A percentile compares a stretch with the other conserved stretches of the same genome.
These are phyloP conservation scores for Aspergillus sojae DNA, from an alignment of 2,329 filamentous ascomycete genomes.

Conservation along the genomic window DNA sequence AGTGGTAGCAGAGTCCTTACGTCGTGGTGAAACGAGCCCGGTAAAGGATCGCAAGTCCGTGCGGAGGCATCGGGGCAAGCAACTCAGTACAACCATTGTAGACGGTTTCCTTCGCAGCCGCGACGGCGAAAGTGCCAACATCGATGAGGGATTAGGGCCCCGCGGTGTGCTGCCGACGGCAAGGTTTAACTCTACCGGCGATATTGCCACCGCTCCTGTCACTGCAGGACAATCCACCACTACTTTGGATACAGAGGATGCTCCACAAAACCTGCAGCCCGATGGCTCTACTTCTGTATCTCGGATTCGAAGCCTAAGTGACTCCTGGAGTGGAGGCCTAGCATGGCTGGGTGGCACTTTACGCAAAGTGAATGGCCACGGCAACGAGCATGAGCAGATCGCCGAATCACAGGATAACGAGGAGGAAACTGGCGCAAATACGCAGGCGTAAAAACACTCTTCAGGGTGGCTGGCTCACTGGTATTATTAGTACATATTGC, in stretches of 20 bases:
- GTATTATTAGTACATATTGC: conserved; percentile 13
- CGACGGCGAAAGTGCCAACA: conserved; percentile 23
- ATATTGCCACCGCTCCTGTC: conserved; percentile 20
- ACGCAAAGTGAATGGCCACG: conserved; percentile 20
- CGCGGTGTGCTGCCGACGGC: conserved; percentile 27
- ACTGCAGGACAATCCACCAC: conserved; percentile 28
- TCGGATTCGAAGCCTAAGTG: conserved; percentile 41
- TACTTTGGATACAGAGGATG: conserved; percentile 20
- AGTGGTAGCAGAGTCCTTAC: conserved; percentile 66
- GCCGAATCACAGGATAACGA: conserved; percentile 7
- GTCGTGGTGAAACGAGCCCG: conserved; percentile 56
- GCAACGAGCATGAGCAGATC: background rate
- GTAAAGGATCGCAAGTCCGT: conserved; percentile 33
- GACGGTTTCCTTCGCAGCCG: conserved; percentile 22
- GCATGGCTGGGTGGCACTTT: conserved; percentile 40
- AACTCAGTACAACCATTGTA: conserved; percentile 29
- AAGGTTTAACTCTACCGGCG: conserved; percentile 32
- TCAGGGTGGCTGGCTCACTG: conserved; percentile 11
- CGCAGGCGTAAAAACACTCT: conserved; percentile 7
- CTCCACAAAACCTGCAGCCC: conserved; percentile 13
- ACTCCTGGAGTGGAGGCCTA: conserved; percentile 39
- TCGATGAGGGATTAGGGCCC: conserved; percentile 19
- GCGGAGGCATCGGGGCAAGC: conserved; percentile 31
- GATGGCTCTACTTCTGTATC: conserved; percentile 23
- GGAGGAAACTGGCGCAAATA: conserved; percentile 5